Conservation (phyloP, 2,329 filamentous ascomycete species). For the Talaromyces funiculosus region DNA sequence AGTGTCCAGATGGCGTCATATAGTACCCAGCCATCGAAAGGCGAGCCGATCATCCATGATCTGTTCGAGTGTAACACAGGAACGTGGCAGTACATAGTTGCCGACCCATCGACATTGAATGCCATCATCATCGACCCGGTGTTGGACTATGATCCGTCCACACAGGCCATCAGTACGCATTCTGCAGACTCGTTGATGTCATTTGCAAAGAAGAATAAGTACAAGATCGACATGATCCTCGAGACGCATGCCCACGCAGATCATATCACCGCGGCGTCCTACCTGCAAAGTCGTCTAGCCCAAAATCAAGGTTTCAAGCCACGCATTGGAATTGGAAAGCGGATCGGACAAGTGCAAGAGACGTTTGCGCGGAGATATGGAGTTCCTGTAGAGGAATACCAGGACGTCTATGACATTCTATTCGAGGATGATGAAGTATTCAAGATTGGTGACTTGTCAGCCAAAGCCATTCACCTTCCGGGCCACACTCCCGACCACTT, state of each 20-base stretch:
- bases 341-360: conserved; percentile 51
- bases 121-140: conserved; percentile 60
- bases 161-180: conserved; percentile 43
- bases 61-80: conserved; percentile 40
- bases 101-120: conserved; percentile 44
- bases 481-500: conserved; percentile 61
- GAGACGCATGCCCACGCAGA: conserved; percentile 61
- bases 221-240: conserved; percentile 49
- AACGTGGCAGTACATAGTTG: conserved; percentile 35
- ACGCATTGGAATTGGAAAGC: conserved; percentile 52
- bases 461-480: conserved; percentile 52
- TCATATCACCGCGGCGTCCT: conserved; percentile 55
- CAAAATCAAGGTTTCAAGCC: conserved; percentile 36
- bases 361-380: conserved; percentile 37
- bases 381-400: conserved; percentile 22
- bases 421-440: conserved; percentile 55
- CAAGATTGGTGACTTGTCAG: conserved; percentile 45
- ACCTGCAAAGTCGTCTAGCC: conserved; percentile 47
- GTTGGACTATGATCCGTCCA: conserved; percentile 50
- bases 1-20: not conserved
- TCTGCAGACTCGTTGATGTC: conserved; percentile 51
- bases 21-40: not conserved
- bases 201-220: conserved; percentile 40
- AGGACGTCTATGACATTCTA: conserved; percentile 29
- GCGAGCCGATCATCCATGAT: conserved; percentile 25